Conservation (phyloP, 1,139 yeast genomes). For the Geotrichum klebahnii region DNA sequence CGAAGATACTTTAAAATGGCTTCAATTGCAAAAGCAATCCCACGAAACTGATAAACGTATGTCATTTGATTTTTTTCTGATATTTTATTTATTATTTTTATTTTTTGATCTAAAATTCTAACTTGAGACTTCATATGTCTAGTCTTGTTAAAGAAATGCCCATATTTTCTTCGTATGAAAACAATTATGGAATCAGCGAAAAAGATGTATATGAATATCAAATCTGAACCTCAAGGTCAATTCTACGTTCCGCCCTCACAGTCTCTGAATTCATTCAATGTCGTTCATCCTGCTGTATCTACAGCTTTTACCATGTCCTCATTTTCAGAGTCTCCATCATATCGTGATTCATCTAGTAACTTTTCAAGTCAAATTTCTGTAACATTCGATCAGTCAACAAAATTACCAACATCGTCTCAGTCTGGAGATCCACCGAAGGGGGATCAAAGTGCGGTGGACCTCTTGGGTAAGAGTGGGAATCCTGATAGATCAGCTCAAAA, state of each 20-base stretch:
- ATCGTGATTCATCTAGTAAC: no score
- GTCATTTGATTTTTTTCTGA: neutral
- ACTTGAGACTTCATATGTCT: neutral
- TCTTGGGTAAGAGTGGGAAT: no score
- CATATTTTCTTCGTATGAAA: conserved; percentile 1
- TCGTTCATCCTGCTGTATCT: neutral
- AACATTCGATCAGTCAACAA: no score
- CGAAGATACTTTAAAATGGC: conserved; percentile 7
- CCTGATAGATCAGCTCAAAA: no score
- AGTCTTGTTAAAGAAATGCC: neutral
- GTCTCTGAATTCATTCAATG: neutral
- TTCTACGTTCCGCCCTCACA: conserved; percentile 10
- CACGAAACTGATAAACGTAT: conserved; percentile 10
- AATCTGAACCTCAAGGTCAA: neutral
- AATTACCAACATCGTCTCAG: no score
- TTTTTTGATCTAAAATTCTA: neutral
- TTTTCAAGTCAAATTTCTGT: no score
- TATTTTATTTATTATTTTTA: neutral
- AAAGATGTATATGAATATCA: neutral
- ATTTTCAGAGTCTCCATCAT: neutral
- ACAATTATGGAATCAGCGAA: conserved; percentile 1
- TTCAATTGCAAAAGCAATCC: neutral
- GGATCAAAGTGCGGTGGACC: no score
- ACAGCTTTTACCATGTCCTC: neutral
- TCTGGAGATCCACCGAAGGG: no score